Conservation (phyloP, 768 basidiomycete genomes). For the Hericium erinaceus region DNA sequence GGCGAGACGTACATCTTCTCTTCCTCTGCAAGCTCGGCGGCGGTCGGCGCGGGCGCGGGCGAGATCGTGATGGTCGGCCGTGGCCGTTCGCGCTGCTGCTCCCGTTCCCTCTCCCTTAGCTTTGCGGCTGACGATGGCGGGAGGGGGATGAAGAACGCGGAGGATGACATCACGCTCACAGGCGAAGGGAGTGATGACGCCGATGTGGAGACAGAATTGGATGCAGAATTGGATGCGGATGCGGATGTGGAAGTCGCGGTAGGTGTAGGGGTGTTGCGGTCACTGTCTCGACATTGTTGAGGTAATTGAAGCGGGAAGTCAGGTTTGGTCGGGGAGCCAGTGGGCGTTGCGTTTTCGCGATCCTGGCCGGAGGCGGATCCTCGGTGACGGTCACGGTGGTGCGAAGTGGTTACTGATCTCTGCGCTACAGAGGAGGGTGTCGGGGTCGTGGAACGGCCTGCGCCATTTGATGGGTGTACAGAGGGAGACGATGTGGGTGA, state of each 20-base stretch:
- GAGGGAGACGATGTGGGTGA: neutral
- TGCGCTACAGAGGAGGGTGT: neutral
- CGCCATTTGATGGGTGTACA: neutral
- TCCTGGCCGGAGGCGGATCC: neutral
- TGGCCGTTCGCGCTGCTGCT: neutral
- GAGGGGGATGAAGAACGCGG: neutral
- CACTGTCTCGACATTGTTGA: neutral
- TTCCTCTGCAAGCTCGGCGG: neutral
- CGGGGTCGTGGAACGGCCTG: neutral
- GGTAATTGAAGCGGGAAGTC: neutral
- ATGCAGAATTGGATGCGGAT: neutral
- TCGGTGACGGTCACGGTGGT: neutral
- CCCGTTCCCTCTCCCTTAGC: neutral
- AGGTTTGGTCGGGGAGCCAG: neutral
- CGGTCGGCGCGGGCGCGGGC: neutral
- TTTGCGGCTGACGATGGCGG: neutral
- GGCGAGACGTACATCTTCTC: neutral
- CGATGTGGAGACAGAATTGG: neutral
- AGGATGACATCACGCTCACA: neutral
- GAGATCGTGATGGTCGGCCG: neutral
- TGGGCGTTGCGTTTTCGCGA: neutral
- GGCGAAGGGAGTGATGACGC: neutral
- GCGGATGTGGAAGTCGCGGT: neutral
- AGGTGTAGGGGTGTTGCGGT: neutral
- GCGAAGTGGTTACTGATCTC: neutral